A percentile compares a stretch with the other conserved stretches of the same genome.
phyloP scores from a whole-genome alignment of 306 rosid species.

The Begonia peltatifolia region DNA sequence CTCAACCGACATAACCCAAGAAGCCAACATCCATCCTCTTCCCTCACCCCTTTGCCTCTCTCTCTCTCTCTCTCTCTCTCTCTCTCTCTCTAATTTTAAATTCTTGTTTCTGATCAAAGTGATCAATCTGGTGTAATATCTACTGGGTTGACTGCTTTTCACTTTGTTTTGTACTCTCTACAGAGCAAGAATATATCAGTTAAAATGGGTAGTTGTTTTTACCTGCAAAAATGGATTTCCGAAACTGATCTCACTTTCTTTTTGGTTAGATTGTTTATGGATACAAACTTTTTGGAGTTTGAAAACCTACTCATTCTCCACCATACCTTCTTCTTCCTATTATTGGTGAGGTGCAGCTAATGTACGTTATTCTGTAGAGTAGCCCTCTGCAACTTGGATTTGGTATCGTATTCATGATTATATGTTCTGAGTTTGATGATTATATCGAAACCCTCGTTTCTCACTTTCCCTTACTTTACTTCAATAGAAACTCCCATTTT shows the following conservation, averaged over 20 bases:
- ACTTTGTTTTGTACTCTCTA: no score
- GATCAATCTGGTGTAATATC: not conserved
- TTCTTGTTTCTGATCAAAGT: no score
- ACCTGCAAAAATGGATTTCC: no score
- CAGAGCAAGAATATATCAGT: no score
- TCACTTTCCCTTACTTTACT: slow-evolving; percentile 7
- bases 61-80: slow-evolving; percentile 1
- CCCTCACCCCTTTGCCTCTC: not conserved
- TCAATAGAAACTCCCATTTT: slow-evolving; percentile 16
- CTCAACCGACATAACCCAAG: not conserved
- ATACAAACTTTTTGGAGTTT: no score
- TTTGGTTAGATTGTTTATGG: no score
- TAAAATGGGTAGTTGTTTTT: no score
- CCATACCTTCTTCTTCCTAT: no score
- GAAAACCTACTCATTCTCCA: no score
- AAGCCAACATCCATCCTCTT: not conserved
- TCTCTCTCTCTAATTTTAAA: not conserved
- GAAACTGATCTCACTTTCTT: no score
- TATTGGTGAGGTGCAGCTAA: no score
- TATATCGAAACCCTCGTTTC: not conserved
- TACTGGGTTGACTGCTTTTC: not conserved
- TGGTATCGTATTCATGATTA: slow-evolving; percentile 4
- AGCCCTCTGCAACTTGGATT: not conserved
- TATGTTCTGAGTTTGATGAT: not conserved
- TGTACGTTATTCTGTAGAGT: no score